These are phyloP conservation scores for Gleditsia sinensis DNA, from an alignment of 306 rosid species.

Conservation along the genomic window DNA sequence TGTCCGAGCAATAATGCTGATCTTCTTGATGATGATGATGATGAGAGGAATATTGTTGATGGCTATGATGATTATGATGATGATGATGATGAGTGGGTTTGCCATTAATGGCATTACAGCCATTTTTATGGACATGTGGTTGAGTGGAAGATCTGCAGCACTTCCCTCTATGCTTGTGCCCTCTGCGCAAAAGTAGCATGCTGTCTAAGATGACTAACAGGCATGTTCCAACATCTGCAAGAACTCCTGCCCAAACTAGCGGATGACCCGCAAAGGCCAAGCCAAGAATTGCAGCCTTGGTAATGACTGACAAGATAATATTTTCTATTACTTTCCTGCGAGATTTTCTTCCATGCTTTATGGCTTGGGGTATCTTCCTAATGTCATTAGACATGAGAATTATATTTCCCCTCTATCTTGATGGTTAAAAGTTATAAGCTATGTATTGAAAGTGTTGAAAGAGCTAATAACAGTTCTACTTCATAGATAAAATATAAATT, in stretches of 20 bases:
- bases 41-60: too few relatives aligned
- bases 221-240: slow-evolving; percentile 95
- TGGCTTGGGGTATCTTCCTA: slow-evolving; percentile 79
- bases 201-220: slow-evolving; percentile 85
- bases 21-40: slow-evolving; percentile 35
- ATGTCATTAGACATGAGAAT: slow-evolving; percentile 89
- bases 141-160: slow-evolving; percentile 47
- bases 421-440: neutral
- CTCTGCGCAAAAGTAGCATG: slow-evolving; percentile 69
- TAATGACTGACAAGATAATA: slow-evolving; percentile 58
- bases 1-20: slow-evolving; percentile 51
- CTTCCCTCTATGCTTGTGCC: slow-evolving; percentile 48
- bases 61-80: too few relatives aligned
- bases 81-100: too few relatives aligned
- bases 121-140: slow-evolving; percentile 44
- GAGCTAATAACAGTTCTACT: neutral
- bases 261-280: slow-evolving; percentile 91
- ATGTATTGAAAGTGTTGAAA: neutral
- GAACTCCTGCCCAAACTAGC: slow-evolving; percentile 98
- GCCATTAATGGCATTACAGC: slow-evolving; percentile 37
- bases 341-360: slow-evolving; percentile 66
- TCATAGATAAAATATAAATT: neutral
- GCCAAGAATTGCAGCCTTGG: slow-evolving; percentile 65
- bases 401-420: slow-evolving; percentile 80
- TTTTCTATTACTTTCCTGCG: slow-evolving; percentile 66